Evolutionary conservation across 208 protist species (phyloP).

Genomic region (Trypanosoma congolense): DNA sequence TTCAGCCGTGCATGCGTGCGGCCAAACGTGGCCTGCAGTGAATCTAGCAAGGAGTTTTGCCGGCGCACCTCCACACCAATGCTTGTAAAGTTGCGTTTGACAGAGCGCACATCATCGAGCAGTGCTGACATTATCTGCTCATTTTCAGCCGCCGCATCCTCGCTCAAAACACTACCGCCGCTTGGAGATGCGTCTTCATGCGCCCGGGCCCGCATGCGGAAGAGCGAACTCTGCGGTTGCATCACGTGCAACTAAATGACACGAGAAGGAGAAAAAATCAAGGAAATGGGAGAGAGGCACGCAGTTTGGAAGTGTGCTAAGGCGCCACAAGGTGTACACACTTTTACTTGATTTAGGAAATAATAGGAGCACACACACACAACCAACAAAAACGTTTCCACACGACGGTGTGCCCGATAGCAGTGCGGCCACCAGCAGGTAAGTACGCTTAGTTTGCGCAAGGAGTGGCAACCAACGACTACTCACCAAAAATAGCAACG

Average conservation of each 20-base stretch:
- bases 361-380: too few species aligned
- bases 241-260: slow-evolving; percentile 13
- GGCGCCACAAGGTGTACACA: too few species aligned
- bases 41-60: slow-evolving; percentile 67
- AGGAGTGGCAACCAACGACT: too few species aligned
- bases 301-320: too few species aligned
- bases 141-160: slow-evolving; percentile 53
- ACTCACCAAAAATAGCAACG: too few species aligned
- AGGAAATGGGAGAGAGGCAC: too few species aligned
- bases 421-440: too few species aligned
- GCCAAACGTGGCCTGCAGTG: slow-evolving; percentile 33
- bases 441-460: too few species aligned
- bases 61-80: slow-evolving; percentile 62
- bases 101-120: slow-evolving; percentile 45
- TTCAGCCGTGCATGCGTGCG: slow-evolving; percentile 34
- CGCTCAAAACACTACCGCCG: slow-evolving; percentile 6
- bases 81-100: slow-evolving; percentile 38
- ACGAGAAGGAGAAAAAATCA: slow-evolving; percentile 1
- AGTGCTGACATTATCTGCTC: slow-evolving; percentile 68
- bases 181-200: slow-evolving; percentile 2
- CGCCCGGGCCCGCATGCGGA: slow-evolving; percentile 20
- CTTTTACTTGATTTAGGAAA: too few species aligned
- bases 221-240: slow-evolving; percentile 64
- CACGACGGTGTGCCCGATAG: too few species aligned
- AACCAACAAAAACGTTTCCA: too few species aligned